Evolutionary conservation across 345 rosid genomes (phyloP).

Genomic region (Dovyalis caffra): DNA sequence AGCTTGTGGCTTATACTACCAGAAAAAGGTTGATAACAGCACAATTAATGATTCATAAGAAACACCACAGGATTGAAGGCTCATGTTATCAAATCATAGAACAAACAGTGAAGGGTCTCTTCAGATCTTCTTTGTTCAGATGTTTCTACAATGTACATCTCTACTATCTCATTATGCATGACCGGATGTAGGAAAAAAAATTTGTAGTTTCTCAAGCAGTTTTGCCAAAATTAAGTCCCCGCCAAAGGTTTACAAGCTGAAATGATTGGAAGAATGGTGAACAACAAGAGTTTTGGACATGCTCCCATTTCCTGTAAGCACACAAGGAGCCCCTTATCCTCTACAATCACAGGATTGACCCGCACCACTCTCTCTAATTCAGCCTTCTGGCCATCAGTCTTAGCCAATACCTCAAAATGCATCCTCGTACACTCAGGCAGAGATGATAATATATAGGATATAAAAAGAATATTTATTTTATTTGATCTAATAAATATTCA

Average conservation of each 20-base stretch:
- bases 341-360: slow-evolving; percentile 58
- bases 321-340: slow-evolving; percentile 56
- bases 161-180: not conserved
- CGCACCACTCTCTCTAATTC: slow-evolving; percentile 66
- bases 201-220: not conserved
- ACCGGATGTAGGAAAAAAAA: no score
- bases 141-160: not conserved
- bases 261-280: slow-evolving; percentile 59
- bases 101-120: not conserved
- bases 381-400: slow-evolving; percentile 73
- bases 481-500: no score
- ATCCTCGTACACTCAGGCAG: slow-evolving; percentile 56
- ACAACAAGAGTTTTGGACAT: slow-evolving; percentile 54
- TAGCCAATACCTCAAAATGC: slow-evolving; percentile 91
- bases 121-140: no score
- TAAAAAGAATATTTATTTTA: no score
- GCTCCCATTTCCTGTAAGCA: slow-evolving; percentile 50
- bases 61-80: not conserved
- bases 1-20: not conserved
- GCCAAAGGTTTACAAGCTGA: slow-evolving; percentile 46
- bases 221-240: not conserved
- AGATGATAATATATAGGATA: no score
- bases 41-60: not conserved
- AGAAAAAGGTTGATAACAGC: not conserved
- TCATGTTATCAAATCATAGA: not conserved